Base-by-base conservation (phyloP, 2,329 filamentous ascomycete species). In the Hypoxylon sp. region DNA sequence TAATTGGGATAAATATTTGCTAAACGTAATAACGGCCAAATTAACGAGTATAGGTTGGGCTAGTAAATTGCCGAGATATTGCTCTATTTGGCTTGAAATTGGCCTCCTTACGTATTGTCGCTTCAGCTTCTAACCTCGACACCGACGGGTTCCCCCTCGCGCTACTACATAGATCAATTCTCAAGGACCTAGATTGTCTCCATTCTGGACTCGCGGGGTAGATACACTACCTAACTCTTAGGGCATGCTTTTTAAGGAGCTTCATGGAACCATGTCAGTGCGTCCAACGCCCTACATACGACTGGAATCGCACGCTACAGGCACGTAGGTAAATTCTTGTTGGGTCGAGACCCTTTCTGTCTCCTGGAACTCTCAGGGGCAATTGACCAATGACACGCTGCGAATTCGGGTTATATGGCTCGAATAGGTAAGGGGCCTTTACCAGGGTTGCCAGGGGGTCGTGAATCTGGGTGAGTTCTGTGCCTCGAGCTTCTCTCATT, bases 391-490 rank as follows among this genome's bases (percentile, higher is more conserved):
- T 70, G 19, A 34, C 0, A 48, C 23, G 9, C 19, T 17, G 5
- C 6, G 11, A 14, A 60, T 53, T 21, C 9, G 28, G 21, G 43
- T n/a, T 49, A 4, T 49, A 25, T 28, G 17, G 57, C 60, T 56
- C 21, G 58, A 70, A 67, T 51, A 65, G 64, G 67, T 58, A 70
- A 70, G 51, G 57, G 43, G 45, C 38, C n/a, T 38, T 53, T 45
- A 11, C 50, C 45, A 49, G 48, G 34, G 28, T 19, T 10, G 17
- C 38, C 38, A 43, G 28, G 41, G 41, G 41, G 25, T 9, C 45
- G n/a, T 56, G 55, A 36, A 38, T 38, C 23, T 46, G 38, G 38
- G 17, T 43, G 38, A 43, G 9, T n/a, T 41, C 38, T 41, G 38
- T 6, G 38, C 38, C n/a, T 19, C 4, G 17, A 19, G 17, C 3